Evolutionary conservation across 805 yeast genomes (phyloP).

Genomic region (Ogataea paradorogensis): DNA sequence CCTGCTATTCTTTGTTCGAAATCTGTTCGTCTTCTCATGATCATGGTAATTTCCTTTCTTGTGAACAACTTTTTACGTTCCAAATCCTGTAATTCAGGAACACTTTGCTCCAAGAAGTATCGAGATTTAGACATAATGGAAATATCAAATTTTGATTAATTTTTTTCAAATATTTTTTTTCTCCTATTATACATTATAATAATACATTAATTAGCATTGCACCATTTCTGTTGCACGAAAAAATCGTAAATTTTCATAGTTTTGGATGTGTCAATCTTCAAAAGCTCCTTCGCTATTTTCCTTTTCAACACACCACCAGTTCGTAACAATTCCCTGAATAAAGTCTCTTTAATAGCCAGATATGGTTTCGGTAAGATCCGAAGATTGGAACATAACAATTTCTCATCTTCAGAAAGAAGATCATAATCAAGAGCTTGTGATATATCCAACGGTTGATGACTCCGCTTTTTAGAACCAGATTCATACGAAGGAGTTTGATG

Average conservation of each 20-base stretch:
- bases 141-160: neutral
- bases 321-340: slow-evolving; percentile 82
- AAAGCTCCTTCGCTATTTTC: slow-evolving; percentile 77
- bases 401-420: slow-evolving; percentile 83
- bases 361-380: slow-evolving; percentile 92
- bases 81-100: slow-evolving; percentile 90
- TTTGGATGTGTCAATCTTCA: slow-evolving; percentile 82
- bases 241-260: slow-evolving; percentile 89
- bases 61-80: slow-evolving; percentile 77
- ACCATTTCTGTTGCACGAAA: slow-evolving; percentile 91
- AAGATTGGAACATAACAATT: slow-evolving; percentile 74
- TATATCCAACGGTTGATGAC: slow-evolving; percentile 59
- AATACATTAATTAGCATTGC: slow-evolving; percentile 29
- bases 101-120: slow-evolving; percentile 61
- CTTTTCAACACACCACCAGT: slow-evolving; percentile 82
- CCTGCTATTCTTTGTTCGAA: slow-evolving; percentile 88
- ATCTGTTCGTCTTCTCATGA: slow-evolving; percentile 92
- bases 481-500: slow-evolving; percentile 28
- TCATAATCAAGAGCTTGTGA: slow-evolving; percentile 80
- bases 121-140: slow-evolving; percentile 34
- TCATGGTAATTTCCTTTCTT: slow-evolving; percentile 74
- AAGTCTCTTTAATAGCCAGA: slow-evolving; percentile 82
- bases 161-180: slow-evolving; percentile 5
- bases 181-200: slow-evolving; percentile 8
- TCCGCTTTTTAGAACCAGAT: slow-evolving; percentile 34